Evolutionary conservation across 2,329 filamentous ascomycete species (phyloP), one percentile per base, ranked within the genome.

Genomic region (Colletotrichum euphorbiae): DNA sequence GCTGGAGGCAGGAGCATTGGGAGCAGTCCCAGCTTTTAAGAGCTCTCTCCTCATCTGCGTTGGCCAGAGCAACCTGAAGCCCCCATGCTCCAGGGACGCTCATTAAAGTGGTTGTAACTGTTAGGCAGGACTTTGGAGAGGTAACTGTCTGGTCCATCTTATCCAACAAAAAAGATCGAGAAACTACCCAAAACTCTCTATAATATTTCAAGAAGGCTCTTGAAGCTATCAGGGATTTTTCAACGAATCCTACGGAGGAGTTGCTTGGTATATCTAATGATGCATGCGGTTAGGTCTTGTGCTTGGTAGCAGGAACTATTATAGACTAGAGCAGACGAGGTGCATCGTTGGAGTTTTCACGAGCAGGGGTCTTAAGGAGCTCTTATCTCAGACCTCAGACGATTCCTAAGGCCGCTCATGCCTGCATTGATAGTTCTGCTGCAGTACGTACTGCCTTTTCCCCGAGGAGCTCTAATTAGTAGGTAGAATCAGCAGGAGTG

Each of bases 281-380:
- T 50, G 28, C 6, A 8, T 60, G 33, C 28, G 28, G 19, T 5
- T 6, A 4, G 0, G 28, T 17, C 15, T 45, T 65, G 11, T 52
- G 19, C 6, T 13, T 50, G 36, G 60, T 79, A 80, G 75, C 78
- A 74, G 9, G 69, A 73, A 62, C 75, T 76, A 79, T 74, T 78
- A 71, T 56, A 68, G 24, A 43, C 48, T 70, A 69, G 77, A 78
- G 78, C 74, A 72, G 66, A 59, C 36, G 57, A 64, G 57, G 70
- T 72, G 74, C 58, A 63, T 67, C 59, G 55, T 45, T 43, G 33
- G 67, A 52, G 51, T 31, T 57, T 40, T 24, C 15, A n/a, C 51
- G n/a, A 45, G 43, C 67, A 69, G 57, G 67, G 67, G 46, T 69
- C 28, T 61, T 38, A 46, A 52, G 57, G 56, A 42, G 48, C 56